A percentile compares a stretch with the other conserved stretches of the same genome.
These are phyloP conservation scores for Sordariomycetes sp. DNA, from an alignment of 2,329 filamentous ascomycete genomes.

Conservation along the genomic window DNA sequence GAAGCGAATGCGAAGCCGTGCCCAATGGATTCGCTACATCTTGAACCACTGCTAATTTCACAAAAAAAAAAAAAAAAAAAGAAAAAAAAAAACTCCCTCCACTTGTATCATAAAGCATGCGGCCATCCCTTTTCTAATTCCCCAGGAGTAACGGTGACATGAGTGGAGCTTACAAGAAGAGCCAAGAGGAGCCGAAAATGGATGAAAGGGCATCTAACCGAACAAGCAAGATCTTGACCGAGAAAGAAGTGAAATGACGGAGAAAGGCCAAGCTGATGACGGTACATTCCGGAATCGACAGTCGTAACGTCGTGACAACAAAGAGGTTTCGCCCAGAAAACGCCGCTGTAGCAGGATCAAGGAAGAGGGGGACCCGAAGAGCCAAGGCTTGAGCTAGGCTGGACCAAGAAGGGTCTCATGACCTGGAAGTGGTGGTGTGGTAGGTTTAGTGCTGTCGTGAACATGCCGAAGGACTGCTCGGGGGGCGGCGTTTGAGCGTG, in stretches of 20 bases:
- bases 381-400: not conserved
- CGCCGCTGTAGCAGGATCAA: not conserved
- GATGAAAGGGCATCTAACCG: no score
- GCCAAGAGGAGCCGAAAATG: no score
- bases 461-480: not conserved
- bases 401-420: not conserved
- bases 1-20: not conserved
- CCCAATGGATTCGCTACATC: not conserved
- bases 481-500: no score
- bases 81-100: no score
- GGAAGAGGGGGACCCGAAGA: not conserved
- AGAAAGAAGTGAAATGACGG: not conserved
- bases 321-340: not conserved
- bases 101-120: no score
- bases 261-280: not conserved
- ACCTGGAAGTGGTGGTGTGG: not conserved
- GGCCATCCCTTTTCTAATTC: no score
- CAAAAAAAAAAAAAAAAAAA: not conserved
- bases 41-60: not conserved
- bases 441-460: not conserved
- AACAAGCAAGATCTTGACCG: not conserved
- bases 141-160: no score
- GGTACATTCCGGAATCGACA: not conserved
- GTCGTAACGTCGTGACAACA: not conserved
- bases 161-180: no score